A percentile compares a stretch with the other conserved stretches of the same genome.
Evolutionary conservation across 306 rosid species (phyloP).

Genomic region (Delonix regia): DNA sequence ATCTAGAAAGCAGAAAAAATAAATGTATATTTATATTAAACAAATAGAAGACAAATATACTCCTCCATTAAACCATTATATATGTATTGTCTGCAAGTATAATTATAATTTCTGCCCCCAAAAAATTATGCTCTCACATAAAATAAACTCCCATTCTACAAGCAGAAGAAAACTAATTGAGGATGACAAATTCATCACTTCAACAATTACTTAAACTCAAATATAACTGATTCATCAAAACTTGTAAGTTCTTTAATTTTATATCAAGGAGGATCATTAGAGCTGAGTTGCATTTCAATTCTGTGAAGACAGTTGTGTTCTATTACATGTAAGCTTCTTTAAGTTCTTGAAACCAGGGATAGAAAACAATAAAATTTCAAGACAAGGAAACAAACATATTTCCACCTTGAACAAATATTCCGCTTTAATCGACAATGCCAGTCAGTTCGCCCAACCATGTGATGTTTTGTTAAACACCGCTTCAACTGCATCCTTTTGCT

Average conservation of each 20-base stretch:
- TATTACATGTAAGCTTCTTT: conserved; percentile 14
- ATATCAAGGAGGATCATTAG: conserved; percentile 6
- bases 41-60: background rate
- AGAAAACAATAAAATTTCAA: conserved; percentile 1
- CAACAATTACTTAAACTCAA: conserved; percentile 5
- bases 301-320: background rate
- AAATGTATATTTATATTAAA: background rate
- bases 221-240: conserved; percentile 11
- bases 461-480: conserved; percentile 50
- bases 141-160: conserved; percentile 13
- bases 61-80: background rate
- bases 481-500: conserved; percentile 63
- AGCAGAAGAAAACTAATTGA: background rate
- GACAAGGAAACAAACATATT: conserved; percentile 30
- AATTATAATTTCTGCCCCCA: background rate
- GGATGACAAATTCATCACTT: conserved; percentile 3
- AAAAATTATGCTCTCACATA: background rate
- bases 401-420: conserved; percentile 61
- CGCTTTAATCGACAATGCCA: conserved; percentile 43
- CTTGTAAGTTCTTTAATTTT: background rate
- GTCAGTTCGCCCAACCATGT: conserved; percentile 58
- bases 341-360: conserved; percentile 3
- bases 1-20: conserved; percentile 22
- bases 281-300: conserved; percentile 15
- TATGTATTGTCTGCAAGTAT: background rate